Conservation (phyloP, 1,284 basidiomycete species). For the Lignosus rhinocerotis region DNA sequence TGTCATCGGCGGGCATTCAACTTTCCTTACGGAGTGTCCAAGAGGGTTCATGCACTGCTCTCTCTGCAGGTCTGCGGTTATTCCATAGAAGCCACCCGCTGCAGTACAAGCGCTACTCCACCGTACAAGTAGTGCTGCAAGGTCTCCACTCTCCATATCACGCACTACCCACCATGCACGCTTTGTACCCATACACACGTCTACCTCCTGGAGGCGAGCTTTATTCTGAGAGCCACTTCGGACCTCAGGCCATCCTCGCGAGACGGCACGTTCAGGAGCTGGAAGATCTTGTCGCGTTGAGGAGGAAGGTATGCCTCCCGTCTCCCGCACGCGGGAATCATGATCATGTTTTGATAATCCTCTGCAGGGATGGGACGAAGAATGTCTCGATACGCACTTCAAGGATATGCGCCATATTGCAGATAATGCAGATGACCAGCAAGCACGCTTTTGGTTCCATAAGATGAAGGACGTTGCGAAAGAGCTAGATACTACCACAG, state of each 20-base stretch:
- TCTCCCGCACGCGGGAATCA: not conserved
- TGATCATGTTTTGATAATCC: not conserved
- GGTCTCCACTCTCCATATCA: no score
- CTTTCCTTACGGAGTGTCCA: no score
- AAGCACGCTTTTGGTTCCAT: slow-evolving; percentile 12
- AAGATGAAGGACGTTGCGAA: slow-evolving; percentile 18
- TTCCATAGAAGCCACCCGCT: no score
- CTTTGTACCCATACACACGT: no score
- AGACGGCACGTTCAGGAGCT: slow-evolving; percentile 5
- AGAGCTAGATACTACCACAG: slow-evolving; percentile 18
- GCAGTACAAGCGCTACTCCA: no score
- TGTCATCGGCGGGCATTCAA: no score
- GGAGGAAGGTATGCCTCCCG: not conserved
- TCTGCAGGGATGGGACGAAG: slow-evolving; percentile 9
- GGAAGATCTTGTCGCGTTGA: not conserved
- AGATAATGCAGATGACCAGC: not conserved
- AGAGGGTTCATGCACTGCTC: no score
- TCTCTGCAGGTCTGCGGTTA: no score
- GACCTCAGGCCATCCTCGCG: not conserved
- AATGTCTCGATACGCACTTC: slow-evolving; percentile 2
- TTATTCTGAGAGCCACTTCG: not conserved
- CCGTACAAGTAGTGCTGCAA: no score
- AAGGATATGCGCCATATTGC: not conserved
- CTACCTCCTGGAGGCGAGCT: not conserved
- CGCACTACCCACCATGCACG: no score